Conservation (phyloP, 2,329 filamentous ascomycete species). For the Ascochyta viciae-villosae region DNA sequence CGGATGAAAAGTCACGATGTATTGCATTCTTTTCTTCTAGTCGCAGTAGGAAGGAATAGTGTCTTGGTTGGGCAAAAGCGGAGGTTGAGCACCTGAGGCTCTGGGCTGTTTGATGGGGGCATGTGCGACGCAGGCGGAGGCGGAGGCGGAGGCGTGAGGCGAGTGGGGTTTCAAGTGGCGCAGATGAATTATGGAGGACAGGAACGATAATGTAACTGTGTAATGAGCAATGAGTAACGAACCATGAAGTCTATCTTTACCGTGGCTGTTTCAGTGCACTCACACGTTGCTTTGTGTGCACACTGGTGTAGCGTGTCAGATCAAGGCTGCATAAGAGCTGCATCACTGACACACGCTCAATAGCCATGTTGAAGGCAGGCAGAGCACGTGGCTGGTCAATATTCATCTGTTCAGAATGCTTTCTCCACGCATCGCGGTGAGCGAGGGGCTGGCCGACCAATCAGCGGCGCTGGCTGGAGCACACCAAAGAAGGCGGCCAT, state of each 20-base stretch:
- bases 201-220: too few species aligned
- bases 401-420: too few species aligned
- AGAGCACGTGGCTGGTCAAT: too few species aligned
- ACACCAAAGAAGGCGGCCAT: background rate
- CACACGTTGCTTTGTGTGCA: too few species aligned
- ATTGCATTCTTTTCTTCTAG: background rate
- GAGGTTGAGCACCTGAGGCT: background rate
- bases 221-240: too few species aligned
- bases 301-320: too few species aligned
- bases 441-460: background rate
- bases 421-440: too few species aligned
- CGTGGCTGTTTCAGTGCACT: too few species aligned
- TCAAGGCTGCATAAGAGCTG: too few species aligned
- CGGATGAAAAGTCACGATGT: background rate
- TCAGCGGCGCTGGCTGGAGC: background rate
- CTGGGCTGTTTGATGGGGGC: background rate
- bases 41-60: too few species aligned
- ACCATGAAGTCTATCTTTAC: background rate
- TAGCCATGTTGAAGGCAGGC: too few species aligned
- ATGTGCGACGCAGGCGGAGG: background rate
- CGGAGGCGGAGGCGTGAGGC: background rate
- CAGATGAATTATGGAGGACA: background rate
- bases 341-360: too few species aligned
- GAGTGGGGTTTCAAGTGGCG: constrained; percentile 12
- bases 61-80: background rate